A percentile compares a stretch with the other conserved stretches of the same genome.
These are phyloP conservation scores for Cercospora janseana DNA, from an alignment of 2,329 filamentous ascomycete genomes.

Conservation along the genomic window DNA sequence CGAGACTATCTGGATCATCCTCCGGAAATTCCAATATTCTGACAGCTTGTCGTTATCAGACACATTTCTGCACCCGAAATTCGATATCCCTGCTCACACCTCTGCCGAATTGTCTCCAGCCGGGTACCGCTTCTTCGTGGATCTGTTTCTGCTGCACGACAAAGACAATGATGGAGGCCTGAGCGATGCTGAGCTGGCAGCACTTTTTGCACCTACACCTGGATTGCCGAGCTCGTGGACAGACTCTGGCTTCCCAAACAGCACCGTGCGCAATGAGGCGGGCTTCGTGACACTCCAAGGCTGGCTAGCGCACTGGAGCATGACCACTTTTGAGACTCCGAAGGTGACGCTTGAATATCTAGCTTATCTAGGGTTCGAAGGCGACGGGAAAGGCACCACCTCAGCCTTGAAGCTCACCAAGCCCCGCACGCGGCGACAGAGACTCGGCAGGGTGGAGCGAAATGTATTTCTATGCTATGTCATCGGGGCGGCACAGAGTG, in stretches of 20 bases:
- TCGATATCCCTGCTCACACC: slow-evolving; percentile 87
- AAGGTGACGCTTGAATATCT: slow-evolving; percentile 95
- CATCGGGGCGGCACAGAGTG: slow-evolving; percentile 77
- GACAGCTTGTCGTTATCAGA: slow-evolving; percentile 92
- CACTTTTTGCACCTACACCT: slow-evolving; percentile 88
- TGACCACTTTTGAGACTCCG: slow-evolving; percentile 96
- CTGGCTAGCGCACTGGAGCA: slow-evolving; percentile 98
- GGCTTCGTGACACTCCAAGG: slow-evolving; percentile 94
- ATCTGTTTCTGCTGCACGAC: slow-evolving; percentile 90
- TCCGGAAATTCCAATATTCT: slow-evolving; percentile 92
- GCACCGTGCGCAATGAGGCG: slow-evolving; percentile 90
- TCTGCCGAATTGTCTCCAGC: slow-evolving; percentile 92
- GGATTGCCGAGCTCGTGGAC: slow-evolving; percentile 83
- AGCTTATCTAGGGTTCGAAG: slow-evolving; percentile 92
- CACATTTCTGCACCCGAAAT: slow-evolving; percentile 85
- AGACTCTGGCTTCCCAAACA: slow-evolving; percentile 85
- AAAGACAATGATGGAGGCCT: slow-evolving; percentile 96
- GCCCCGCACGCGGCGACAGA: slow-evolving; percentile 77
- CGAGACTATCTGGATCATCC: slow-evolving; percentile 96
- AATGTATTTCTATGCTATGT: slow-evolving; percentile 95
- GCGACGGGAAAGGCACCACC: slow-evolving; percentile 67
- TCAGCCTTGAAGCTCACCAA: slow-evolving; percentile 92
- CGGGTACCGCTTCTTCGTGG: slow-evolving; percentile 96
- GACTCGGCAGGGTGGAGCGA: slow-evolving; percentile 81
- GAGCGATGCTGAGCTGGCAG: slow-evolving; percentile 78